Percentiles rank a stretch among this genome's conserved stretches.
phyloP scores from a whole-genome alignment of 2,329 filamentous ascomycete genomes.

The Paraphaeosphaeria minitans region DNA sequence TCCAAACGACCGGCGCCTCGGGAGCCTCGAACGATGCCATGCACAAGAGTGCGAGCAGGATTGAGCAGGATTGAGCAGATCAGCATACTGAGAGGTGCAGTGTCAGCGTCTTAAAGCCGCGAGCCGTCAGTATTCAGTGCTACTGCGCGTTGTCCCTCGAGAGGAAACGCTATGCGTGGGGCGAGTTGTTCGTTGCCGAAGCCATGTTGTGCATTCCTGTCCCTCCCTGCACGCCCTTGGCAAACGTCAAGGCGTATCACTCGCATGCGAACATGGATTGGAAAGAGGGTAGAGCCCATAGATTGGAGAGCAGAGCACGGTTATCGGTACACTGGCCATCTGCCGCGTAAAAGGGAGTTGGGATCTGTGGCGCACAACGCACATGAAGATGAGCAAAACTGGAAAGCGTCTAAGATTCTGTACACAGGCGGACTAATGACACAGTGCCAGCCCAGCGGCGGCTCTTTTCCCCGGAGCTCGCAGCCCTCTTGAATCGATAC shows the following conservation, averaged over 20 bases:
- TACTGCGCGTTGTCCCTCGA: neutral
- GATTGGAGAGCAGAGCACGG: constrained; percentile 29
- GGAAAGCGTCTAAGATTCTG: constrained; percentile 44
- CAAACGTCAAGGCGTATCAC: neutral
- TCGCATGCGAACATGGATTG: neutral
- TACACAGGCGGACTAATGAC: constrained; percentile 47
- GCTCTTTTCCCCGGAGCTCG: constrained; percentile 17
- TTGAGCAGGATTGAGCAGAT: neutral
- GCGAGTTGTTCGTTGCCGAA: neutral
- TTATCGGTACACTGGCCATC: constrained; percentile 25
- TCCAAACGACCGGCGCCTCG: neutral
- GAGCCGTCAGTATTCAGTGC: neutral
- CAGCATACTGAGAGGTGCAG: neutral
- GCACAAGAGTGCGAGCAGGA: neutral
- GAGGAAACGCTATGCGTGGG: too few species aligned
- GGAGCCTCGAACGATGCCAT: neutral
- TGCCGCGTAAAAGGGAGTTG: constrained; percentile 3
- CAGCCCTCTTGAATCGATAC: constrained; percentile 34
- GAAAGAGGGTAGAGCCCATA: constrained; percentile 18
- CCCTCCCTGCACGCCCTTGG: neutral
- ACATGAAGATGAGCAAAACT: constrained; percentile 23
- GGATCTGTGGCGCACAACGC: constrained; percentile 10
- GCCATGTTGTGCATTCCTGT: neutral
- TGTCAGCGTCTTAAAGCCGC: neutral
- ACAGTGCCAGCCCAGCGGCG: constrained; percentile 36